Percentiles rank a stretch among this genome's conserved stretches.
phyloP scores from a whole-genome alignment of 257 asterid genomes.

The Solanum pennellii region DNA sequence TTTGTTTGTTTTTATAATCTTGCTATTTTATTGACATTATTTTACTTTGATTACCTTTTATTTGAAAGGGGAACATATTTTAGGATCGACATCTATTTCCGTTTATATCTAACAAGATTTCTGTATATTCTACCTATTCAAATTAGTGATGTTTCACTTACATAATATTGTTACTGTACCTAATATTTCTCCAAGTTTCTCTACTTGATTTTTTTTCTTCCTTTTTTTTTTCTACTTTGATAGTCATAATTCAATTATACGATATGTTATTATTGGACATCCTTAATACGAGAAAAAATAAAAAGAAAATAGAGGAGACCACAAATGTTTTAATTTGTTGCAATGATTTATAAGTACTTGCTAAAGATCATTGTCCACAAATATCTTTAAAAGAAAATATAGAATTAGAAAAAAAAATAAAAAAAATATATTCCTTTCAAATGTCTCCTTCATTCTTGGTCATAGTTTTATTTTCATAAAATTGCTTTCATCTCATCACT shows the following conservation, averaged over 20 bases:
- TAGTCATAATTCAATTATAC: neutral
- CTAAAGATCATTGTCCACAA: neutral
- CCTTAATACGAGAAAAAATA: neutral
- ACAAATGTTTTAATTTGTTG: too few species aligned
- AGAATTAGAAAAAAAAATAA: too few species aligned
- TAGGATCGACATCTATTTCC: neutral
- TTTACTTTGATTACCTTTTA: too few species aligned
- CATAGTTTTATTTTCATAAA: neutral
- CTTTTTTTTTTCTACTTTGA: neutral
- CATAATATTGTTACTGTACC: too few species aligned
- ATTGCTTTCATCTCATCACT: neutral
- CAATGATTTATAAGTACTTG: too few species aligned
- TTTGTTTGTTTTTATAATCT: too few species aligned
- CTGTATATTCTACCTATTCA: neutral
- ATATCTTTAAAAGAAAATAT: neutral
- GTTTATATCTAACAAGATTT: neutral
- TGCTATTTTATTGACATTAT: too few species aligned
- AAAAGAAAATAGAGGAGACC: too few species aligned
- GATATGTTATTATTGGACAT: neutral
- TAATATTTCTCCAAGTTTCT: neutral
- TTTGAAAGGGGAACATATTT: too few species aligned
- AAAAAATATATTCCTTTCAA: neutral
- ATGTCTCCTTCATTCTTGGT: neutral
- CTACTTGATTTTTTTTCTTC: neutral
- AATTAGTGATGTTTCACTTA: neutral